Conservation (phyloP, 495 filamentous ascomycete genomes). For the Penicillium fimorum region DNA sequence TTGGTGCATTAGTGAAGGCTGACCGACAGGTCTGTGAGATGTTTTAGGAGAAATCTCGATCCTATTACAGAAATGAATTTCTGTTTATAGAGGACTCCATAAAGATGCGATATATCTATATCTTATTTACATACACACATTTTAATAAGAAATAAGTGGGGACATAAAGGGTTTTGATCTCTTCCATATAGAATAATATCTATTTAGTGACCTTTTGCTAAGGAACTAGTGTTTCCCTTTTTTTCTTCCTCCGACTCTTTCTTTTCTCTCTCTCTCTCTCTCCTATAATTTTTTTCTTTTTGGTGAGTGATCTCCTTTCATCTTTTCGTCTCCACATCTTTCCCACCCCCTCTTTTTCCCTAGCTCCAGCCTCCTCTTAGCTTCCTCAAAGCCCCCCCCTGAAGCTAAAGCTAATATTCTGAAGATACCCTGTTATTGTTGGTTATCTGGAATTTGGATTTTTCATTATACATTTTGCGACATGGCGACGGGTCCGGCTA, state of each 20-base stretch:
- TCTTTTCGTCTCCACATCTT: slow-evolving; percentile 8
- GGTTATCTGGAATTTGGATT: slow-evolving; percentile 12
- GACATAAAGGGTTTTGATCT: neutral
- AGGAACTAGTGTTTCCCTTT: slow-evolving; percentile 8
- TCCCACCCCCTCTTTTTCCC: slow-evolving; percentile 8
- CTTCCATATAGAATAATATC: neutral
- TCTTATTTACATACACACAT: neutral
- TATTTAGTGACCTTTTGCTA: neutral
- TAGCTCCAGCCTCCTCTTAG: slow-evolving; percentile 11
- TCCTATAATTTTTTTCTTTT: neutral
- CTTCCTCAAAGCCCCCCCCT: slow-evolving; percentile 4
- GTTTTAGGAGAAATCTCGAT: neutral
- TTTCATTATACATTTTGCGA: slow-evolving; percentile 21
- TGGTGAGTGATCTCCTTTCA: slow-evolving; percentile 17
- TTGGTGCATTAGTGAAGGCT: slow-evolving; percentile 20
- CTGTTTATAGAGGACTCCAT: too few species aligned
- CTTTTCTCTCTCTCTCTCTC: slow-evolving; percentile 15
- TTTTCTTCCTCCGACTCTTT: slow-evolving; percentile 2
- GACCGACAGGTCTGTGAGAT: slow-evolving; percentile 9
- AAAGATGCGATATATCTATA: neutral
- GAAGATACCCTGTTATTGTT: slow-evolving; percentile 8
- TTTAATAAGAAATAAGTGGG: slow-evolving; percentile 1
- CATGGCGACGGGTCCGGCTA: slow-evolving; percentile 67
- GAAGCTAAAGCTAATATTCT: slow-evolving; percentile 8
- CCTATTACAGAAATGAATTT: too few species aligned